Evolutionary conservation across 805 yeast genomes (phyloP).

Genomic region (Cyberlindnera meyerae): DNA sequence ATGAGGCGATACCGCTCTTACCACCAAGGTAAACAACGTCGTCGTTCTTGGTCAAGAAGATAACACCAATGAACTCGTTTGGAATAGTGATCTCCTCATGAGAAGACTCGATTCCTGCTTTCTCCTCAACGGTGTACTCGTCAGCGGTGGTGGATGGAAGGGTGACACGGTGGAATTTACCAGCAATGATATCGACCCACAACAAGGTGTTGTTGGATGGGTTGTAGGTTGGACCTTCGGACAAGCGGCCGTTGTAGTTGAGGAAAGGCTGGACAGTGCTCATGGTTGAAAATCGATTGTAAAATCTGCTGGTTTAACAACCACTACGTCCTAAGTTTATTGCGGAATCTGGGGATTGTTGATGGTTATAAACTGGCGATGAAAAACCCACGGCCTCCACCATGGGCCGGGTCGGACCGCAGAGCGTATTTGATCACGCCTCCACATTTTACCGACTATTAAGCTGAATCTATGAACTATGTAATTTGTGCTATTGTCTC

Average conservation of each 20-base stretch:
- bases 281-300: neutral
- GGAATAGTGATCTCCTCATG: constrained; percentile 38
- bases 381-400: no score
- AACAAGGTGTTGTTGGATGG: constrained; percentile 43
- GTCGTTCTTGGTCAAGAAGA: constrained; percentile 54
- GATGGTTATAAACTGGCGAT: no score
- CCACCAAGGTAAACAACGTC: constrained; percentile 56
- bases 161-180: constrained; percentile 31
- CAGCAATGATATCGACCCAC: constrained; percentile 39
- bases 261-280: constrained; percentile 14
- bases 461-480: no score
- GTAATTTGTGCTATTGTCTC: no score
- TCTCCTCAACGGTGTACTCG: constrained; percentile 25
- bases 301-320: no score
- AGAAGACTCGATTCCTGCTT: constrained; percentile 18
- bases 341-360: no score
- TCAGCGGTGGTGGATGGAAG: constrained; percentile 20
- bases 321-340: no score
- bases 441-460: no score
- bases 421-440: no score
- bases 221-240: constrained; percentile 67
- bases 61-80: constrained; percentile 57
- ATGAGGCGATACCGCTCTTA: constrained; percentile 57
- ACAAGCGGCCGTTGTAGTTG: constrained; percentile 34
- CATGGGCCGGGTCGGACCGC: no score